These are phyloP conservation scores for Pestalotiopsis sp. DNA, from an alignment of 2,329 filamentous ascomycete genomes.

Conservation along the genomic window DNA sequence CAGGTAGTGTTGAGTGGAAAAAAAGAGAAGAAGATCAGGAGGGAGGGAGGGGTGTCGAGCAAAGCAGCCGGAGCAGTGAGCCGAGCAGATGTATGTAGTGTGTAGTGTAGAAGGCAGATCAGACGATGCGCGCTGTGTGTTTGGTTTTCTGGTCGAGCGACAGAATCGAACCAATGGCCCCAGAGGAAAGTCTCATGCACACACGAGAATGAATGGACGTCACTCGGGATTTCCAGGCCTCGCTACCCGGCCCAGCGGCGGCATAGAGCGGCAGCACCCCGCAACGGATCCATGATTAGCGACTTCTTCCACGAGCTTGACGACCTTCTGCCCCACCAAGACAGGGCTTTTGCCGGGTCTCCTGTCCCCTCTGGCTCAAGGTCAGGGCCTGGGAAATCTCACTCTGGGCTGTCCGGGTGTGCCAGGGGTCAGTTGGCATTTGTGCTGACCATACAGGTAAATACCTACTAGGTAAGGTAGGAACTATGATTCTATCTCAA, in stretches of 20 bases:
- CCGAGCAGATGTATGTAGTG: not conserved
- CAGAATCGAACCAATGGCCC: not conserved
- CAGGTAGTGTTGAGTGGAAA: not conserved
- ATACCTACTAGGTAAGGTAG: not conserved
- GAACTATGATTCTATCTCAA: not conserved
- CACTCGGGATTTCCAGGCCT: constrained; percentile 26
- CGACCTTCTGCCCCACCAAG: not conserved
- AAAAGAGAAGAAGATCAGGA: not conserved
- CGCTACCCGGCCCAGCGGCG: constrained; percentile 10
- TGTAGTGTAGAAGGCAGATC: not conserved
- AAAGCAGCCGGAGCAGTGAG: not conserved
- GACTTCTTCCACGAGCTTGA: not conserved
- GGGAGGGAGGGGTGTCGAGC: not conserved
- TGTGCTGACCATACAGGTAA: not conserved
- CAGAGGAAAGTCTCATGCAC: constrained; percentile 6
- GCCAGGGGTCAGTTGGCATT: not conserved
- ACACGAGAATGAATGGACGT: constrained; percentile 11
- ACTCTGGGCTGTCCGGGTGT: not conserved
- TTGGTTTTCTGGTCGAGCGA: not conserved
- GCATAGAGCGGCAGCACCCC: constrained; percentile 11
- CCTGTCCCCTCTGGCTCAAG: not conserved
- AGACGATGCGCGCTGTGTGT: not conserved
- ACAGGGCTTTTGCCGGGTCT: not conserved
- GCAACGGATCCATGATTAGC: constrained; percentile 7
- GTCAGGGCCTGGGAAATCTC: not conserved